These are phyloP conservation scores for Phaeosphaeriaceae sp. DNA, from an alignment of 2,329 filamentous ascomycete species.

Conservation along the genomic window DNA sequence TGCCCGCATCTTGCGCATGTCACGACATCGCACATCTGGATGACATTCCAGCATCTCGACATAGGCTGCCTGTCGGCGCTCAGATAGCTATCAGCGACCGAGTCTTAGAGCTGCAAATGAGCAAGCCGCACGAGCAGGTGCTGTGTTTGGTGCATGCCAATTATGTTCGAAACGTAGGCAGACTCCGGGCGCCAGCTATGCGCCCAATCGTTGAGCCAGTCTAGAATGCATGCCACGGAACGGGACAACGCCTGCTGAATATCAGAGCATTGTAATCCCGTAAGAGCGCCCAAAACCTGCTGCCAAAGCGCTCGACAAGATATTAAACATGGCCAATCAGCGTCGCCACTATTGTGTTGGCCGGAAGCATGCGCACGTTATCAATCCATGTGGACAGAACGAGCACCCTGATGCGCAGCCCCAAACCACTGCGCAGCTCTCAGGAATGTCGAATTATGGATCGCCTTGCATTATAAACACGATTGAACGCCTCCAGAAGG, in stretches of 20 bases:
- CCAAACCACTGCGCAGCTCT: constrained; percentile 9
- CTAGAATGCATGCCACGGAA: constrained; percentile 36
- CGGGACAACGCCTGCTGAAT: constrained; percentile 27
- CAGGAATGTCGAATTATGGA: constrained; percentile 6
- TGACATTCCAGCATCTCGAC: constrained; percentile 15
- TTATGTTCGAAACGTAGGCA: constrained; percentile 39
- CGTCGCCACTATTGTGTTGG: constrained; percentile 32
- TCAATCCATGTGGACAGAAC: constrained; percentile 28
- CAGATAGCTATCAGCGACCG: constrained; percentile 14
- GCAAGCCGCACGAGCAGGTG: constrained; percentile 18
- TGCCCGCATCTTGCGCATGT: constrained; percentile 17
- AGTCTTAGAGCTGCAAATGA: constrained; percentile 20
- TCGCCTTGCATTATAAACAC: constrained; percentile 25
- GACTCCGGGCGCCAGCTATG: constrained; percentile 39
- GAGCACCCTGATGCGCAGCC: constrained; percentile 39
- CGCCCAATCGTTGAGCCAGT: constrained; percentile 34
- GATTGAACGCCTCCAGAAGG: constrained; percentile 20
- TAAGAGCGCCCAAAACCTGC: constrained; percentile 23
- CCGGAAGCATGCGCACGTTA: constrained; percentile 26
- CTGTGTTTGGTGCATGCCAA: constrained; percentile 31
- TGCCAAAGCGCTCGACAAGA: constrained; percentile 31
- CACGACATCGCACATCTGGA: constrained; percentile 20
- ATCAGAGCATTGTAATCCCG: constrained; percentile 20
- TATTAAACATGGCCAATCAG: constrained; percentile 34
- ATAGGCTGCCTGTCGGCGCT: not conserved